Evolutionary conservation across 2,329 filamentous ascomycete species (phyloP).

Genomic region (Exutisphaerella laricina): DNA sequence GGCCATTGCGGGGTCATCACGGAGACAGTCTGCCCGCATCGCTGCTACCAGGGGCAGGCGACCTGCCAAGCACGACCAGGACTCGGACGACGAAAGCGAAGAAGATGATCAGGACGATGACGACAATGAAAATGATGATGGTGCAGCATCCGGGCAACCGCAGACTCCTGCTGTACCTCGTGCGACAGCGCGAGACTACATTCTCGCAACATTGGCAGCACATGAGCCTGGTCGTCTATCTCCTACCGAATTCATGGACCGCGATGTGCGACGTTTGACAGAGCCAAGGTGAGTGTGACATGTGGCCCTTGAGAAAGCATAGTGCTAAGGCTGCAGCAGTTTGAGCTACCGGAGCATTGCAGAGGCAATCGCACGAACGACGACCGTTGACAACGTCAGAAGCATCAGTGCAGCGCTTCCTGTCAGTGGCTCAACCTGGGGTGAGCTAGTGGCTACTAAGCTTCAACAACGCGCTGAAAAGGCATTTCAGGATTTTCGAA

Average conservation of each 20-base stretch:
- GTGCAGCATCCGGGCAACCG: neutral
- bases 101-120: constrained; percentile 8
- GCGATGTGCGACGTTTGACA: neutral
- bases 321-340: neutral
- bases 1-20: neutral
- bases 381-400: neutral
- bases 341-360: neutral
- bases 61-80: neutral
- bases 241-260: constrained; percentile 2
- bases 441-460: neutral
- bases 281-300: constrained; percentile 1
- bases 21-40: constrained; percentile 1
- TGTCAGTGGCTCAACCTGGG: constrained; percentile 7
- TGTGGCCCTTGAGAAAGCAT: neutral
- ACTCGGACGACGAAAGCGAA: constrained; percentile 8
- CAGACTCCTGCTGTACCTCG: neutral
- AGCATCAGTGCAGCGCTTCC: neutral
- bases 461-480: constrained; percentile 1
- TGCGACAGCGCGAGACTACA: neutral
- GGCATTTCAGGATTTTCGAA: neutral
- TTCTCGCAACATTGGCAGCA: constrained; percentile 1
- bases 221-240: constrained; percentile 4
- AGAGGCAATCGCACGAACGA: neutral
- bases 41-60: neutral
- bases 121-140: constrained; percentile 9